Percentiles rank a stretch among this genome's conserved stretches.
Evolutionary conservation across 2,329 filamentous ascomycete species (phyloP).

Genomic region (Colletotrichum gloeosporioides): DNA sequence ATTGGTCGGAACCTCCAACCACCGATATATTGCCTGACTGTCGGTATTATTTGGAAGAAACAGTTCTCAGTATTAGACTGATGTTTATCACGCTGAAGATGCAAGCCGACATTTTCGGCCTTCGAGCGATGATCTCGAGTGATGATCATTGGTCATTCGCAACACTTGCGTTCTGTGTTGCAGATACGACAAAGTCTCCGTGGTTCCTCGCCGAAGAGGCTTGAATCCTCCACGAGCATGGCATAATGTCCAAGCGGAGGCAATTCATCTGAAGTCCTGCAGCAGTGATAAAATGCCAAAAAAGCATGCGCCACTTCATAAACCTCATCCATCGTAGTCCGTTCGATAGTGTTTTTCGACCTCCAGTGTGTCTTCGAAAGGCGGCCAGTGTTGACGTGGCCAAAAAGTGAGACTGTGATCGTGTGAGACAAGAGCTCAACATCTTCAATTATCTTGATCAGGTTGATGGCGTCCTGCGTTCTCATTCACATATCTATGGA

Average conservation of each 20-base stretch:
- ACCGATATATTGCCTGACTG: fast-evolving
- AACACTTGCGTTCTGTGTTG: not conserved
- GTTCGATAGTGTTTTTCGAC: not conserved
- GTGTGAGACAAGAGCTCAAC: not conserved
- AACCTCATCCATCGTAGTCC: fast-evolving
- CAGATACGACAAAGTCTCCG: not conserved
- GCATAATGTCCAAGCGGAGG: fast-evolving
- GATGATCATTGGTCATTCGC: not conserved
- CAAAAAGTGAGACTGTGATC: not conserved
- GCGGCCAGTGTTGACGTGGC: not conserved
- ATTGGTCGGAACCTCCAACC: not conserved
- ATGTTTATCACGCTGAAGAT: not conserved
- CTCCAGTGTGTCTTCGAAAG: not conserved
- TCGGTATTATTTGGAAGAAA: not conserved
- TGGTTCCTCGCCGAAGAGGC: not conserved
- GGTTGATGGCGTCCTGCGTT: not conserved
- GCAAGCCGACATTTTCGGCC: not conserved
- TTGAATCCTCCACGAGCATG: not conserved
- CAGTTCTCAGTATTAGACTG: fast-evolving
- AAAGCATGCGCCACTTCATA: not conserved
- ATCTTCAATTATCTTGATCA: not conserved
- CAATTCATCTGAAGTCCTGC: not conserved
- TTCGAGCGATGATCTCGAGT: not conserved
- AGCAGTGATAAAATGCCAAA: not conserved
- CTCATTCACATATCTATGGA: not conserved